A percentile compares a stretch with the other conserved stretches of the same genome.
These are phyloP conservation scores for Pythium folliculosum DNA, from an alignment of 352 stramenopile species.

Conservation along the genomic window DNA sequence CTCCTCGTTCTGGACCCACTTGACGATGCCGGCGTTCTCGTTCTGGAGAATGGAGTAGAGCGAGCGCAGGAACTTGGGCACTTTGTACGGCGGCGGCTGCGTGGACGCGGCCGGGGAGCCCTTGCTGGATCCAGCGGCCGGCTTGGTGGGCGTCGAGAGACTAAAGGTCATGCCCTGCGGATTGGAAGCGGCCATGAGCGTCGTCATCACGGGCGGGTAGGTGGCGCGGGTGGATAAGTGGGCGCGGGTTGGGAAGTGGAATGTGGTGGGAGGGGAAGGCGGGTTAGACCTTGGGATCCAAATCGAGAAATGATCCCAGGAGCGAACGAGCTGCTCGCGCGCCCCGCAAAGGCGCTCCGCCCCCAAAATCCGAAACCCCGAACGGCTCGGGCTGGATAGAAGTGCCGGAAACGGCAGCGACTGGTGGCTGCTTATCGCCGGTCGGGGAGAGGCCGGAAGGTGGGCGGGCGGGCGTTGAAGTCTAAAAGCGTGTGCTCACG, in stretches of 20 bases:
- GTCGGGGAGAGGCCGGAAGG: neutral
- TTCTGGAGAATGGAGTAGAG: slow-evolving; percentile 80
- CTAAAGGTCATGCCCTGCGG: slow-evolving; percentile 18
- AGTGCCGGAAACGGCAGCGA: slow-evolving; percentile 6
- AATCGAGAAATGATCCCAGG: slow-evolving; percentile 27
- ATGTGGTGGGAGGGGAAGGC: neutral
- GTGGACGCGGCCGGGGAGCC: neutral
- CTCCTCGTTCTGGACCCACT: slow-evolving; percentile 72
- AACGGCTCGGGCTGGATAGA: neutral
- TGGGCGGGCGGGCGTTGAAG: slow-evolving; percentile 11
- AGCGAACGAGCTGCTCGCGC: neutral
- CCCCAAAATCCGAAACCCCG: slow-evolving; percentile 7
- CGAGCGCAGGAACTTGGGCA: slow-evolving; percentile 83
- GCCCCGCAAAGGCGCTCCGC: neutral
- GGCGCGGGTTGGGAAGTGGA: neutral
- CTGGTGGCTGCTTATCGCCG: slow-evolving; percentile 16
- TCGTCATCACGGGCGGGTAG: slow-evolving; percentile 4
- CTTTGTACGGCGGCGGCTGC: slow-evolving; percentile 43
- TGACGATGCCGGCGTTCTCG: slow-evolving; percentile 68
- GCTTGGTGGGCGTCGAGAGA: slow-evolving; percentile 7
- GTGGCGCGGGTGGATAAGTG: neutral
- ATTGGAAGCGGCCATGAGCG: slow-evolving; percentile 7
- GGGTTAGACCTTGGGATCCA: slow-evolving; percentile 20
- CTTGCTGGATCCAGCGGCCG: neutral
- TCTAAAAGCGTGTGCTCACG: slow-evolving; percentile 4